Conservation (phyloP, 306 rosid species). For the Vachellia collinsii region DNA sequence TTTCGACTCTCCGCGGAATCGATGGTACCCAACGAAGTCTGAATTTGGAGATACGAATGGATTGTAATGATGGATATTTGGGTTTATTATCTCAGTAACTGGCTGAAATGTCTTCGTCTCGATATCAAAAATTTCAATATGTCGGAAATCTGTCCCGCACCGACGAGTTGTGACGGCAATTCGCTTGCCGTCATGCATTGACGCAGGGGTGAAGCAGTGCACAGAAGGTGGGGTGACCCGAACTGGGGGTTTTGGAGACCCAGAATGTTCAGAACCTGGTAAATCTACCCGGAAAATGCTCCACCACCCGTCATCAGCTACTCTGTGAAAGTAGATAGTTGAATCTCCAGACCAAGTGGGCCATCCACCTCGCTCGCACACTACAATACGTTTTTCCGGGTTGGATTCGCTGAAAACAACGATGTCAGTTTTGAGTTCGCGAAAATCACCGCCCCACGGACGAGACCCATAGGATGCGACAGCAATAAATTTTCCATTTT, state of each 20-base stretch:
- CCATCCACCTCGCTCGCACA: conserved; percentile 78
- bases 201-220: too few species aligned
- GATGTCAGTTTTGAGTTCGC: conserved; percentile 61
- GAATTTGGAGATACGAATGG: conserved; percentile 77
- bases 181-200: too few species aligned
- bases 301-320: conserved; percentile 85
- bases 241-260: conserved; percentile 24
- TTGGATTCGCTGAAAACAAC: conserved; percentile 52
- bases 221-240: too few species aligned
- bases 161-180: too few species aligned
- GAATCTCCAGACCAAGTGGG: conserved; percentile 83
- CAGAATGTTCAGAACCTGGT: conserved; percentile 16
- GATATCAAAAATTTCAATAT: too few species aligned
- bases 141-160: too few species aligned
- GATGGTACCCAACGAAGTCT: conserved; percentile 69
- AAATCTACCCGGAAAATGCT: conserved; percentile 66
- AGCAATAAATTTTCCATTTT: conserved; percentile 61
- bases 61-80: conserved; percentile 74
- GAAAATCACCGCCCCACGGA: conserved; percentile 68
- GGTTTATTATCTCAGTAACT: conserved; percentile 54
- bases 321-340: conserved; percentile 64
- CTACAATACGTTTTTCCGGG: conserved; percentile 41
- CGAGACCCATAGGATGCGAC: conserved; percentile 81
- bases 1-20: conserved; percentile 70
- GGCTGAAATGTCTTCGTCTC: conserved; percentile 48